Evolutionary conservation across 768 basidiomycete species (phyloP).

Genomic region (Mycena maculata): DNA sequence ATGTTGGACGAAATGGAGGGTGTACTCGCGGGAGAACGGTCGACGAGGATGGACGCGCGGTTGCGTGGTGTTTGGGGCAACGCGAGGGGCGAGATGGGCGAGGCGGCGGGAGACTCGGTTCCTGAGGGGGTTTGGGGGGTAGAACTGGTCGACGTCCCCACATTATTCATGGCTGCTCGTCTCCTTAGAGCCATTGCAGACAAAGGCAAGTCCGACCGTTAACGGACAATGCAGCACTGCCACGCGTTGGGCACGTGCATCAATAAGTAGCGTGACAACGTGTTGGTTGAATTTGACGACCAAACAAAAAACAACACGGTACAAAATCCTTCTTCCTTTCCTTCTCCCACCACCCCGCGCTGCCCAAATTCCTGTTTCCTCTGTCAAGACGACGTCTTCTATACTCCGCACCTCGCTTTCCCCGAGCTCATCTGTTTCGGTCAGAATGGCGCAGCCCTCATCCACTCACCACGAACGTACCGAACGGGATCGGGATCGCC

Average conservation of each 20-base stretch:
- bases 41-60: constrained; percentile 62
- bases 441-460: constrained; percentile 90
- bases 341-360: constrained; percentile 36
- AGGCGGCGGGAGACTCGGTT: constrained; percentile 15
- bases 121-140: constrained; percentile 10
- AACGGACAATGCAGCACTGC: too few species aligned
- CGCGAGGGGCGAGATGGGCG: constrained; percentile 50
- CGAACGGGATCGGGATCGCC: constrained; percentile 56
- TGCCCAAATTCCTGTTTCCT: constrained; percentile 43
- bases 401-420: constrained; percentile 80
- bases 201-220: too few species aligned
- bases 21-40: constrained; percentile 72
- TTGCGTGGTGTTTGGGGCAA: constrained; percentile 57
- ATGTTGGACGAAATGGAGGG: constrained; percentile 81
- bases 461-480: constrained; percentile 81
- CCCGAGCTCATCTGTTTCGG: constrained; percentile 70
- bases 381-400: constrained; percentile 74
- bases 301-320: too few species aligned
- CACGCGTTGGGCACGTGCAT: too few species aligned
- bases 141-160: constrained; percentile 14
- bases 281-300: too few species aligned
- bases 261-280: too few species aligned
- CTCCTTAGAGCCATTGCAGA: constrained; percentile 26
- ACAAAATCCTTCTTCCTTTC: constrained; percentile 1
- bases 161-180: constrained; percentile 30